Conservation (phyloP, 768 basidiomycete species). For the Podaxis mareebaensis region DNA sequence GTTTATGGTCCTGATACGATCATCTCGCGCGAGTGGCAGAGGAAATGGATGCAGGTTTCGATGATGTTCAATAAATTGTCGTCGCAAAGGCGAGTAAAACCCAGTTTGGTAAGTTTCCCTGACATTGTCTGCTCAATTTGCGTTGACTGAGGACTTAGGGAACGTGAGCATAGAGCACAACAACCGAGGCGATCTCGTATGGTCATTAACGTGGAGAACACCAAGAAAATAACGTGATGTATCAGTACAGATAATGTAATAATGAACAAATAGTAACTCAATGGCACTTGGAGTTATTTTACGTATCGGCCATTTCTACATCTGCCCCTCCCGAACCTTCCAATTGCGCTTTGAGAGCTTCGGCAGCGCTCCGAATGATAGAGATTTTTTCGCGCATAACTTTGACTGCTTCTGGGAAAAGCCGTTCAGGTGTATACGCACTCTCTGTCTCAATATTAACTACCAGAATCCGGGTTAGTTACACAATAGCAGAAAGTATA, state of each 20-base stretch:
- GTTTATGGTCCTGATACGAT: not conserved
- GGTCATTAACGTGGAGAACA: not conserved
- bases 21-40: not conserved
- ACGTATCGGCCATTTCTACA: conserved; percentile 52
- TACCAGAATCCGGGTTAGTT: conserved; percentile 25
- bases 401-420: conserved; percentile 76
- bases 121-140: not conserved
- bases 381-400: conserved; percentile 83
- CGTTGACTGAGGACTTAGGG: not conserved
- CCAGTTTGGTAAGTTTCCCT: not conserved
- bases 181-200: not conserved
- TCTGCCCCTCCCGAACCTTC: conserved; percentile 37
- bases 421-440: conserved; percentile 79
- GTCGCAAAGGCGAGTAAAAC: not conserved
- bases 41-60: conserved; percentile 3
- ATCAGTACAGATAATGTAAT: not conserved
- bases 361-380: conserved; percentile 56
- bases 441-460: conserved; percentile 93
- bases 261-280: not conserved
- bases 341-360: conserved; percentile 50
- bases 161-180: too few species aligned
- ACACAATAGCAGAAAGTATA: not conserved
- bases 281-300: not conserved
- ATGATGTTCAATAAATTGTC: not conserved
- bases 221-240: not conserved